Evolutionary conservation across 2,329 filamentous ascomycete species (phyloP), one percentile per base, ranked within the genome.

Genomic region (Fusarium sambucinum): DNA sequence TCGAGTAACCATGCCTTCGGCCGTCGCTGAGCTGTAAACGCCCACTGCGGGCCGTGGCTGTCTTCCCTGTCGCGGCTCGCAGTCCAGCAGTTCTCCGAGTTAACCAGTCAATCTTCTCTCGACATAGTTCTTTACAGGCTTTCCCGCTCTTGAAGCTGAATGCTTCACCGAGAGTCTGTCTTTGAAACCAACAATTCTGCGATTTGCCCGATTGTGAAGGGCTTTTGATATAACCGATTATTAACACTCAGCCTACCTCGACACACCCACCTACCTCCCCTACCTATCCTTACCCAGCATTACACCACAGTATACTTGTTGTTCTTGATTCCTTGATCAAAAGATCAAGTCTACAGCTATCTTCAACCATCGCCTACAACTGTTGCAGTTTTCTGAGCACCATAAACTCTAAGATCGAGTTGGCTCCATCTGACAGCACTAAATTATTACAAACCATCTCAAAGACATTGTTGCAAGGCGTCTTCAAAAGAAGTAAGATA

Each of bases 1-100:
- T 92, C 90, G 89, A 91, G 84, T 69, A 76, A 82, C 72, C 79
- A 90, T 89, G 87, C 88, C 88, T 87, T 88, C 85, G 89, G 89
- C 90, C 86, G 84, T 91, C 90, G 90, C 89, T 92, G 90, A 91
- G 91, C 92, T 95, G 91, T 96, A 94, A 94, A 93, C 87, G 83
- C 87, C 89, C 89, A 90, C 91, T 94, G 89, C 90, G 90, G 89
- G 88, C 85, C 82, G 77, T 81, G 81, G 78, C 78, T 78, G 59
- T 55, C 74, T 76, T 76, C 78, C 77, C 79, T 63, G 74, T 72
- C 76, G 68, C 85, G 87, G 88, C 87, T 87, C 87, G 89, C 88
- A 94, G 92, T 93, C 91, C 90, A 89, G 89, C 91, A 93, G 92
- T 90, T 91, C 90, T 89, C 84, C 89, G 90, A 93, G 86, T 86